Conservation (phyloP, 2,329 filamentous ascomycete species). For the Lachnellula suecica region DNA sequence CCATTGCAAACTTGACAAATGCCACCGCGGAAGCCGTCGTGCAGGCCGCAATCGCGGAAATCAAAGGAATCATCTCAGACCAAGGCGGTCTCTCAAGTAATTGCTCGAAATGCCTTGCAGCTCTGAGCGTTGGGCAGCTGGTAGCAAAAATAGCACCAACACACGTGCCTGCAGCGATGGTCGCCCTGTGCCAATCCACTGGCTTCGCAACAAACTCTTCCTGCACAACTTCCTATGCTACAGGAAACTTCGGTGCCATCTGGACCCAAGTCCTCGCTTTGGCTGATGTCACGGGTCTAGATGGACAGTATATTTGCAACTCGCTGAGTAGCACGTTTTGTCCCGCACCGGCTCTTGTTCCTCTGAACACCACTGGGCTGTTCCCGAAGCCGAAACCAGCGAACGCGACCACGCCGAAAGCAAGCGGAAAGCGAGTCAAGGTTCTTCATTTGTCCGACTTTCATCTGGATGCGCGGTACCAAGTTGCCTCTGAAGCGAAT, state of each 20-base stretch:
- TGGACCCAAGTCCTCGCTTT: conserved; percentile 57
- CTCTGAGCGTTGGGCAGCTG: conserved; percentile 48
- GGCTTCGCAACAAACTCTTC: conserved; percentile 44
- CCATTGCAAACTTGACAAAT: conserved; percentile 44
- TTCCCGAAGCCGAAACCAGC: conserved; percentile 56
- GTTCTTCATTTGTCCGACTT: conserved; percentile 56
- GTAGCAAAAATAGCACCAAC: conserved; percentile 49
- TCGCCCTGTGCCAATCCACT: conserved; percentile 49
- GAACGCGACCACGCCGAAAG: conserved; percentile 40
- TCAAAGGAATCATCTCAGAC: conserved; percentile 44
- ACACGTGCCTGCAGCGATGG: conserved; percentile 48
- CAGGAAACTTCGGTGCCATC: conserved; percentile 49
- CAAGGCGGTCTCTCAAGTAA: conserved; percentile 36
- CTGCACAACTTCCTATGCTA: conserved; percentile 48
- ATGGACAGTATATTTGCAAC: conserved; percentile 58
- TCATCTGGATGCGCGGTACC: conserved; percentile 54
- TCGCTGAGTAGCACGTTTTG: conserved; percentile 48
- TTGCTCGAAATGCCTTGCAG: conserved; percentile 54
- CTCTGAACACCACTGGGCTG: conserved; percentile 42
- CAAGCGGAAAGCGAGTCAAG: conserved; percentile 54
- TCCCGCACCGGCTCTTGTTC: conserved; percentile 41
- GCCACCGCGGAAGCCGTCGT: conserved; percentile 41
- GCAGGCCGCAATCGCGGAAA: conserved; percentile 41
- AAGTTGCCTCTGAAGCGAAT: conserved; percentile 51
- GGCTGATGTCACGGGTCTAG: conserved; percentile 51